phyloP scores from a whole-genome alignment of 164 flowering plant genomes.

The Vitis riparia region DNA sequence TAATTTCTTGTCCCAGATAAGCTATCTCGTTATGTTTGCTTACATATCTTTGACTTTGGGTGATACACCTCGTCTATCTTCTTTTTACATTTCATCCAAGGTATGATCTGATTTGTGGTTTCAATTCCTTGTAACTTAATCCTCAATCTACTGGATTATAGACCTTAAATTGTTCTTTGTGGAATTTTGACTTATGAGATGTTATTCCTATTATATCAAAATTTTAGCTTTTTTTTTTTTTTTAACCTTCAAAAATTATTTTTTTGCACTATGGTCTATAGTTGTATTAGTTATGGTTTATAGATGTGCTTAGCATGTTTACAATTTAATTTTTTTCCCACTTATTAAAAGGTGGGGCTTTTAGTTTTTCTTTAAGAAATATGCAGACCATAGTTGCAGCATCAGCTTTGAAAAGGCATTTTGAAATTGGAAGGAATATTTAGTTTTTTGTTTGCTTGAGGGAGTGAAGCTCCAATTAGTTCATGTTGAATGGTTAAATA shows the following conservation, averaged over 20 bases:
- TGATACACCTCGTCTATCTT: slow-evolving; percentile 64
- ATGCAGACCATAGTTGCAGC: not conserved
- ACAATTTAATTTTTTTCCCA: too few relatives aligned
- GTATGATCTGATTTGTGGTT: slow-evolving; percentile 35
- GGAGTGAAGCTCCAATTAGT: too few relatives aligned
- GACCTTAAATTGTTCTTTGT: too few relatives aligned
- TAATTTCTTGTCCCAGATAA: slow-evolving; percentile 52
- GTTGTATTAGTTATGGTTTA: too few relatives aligned
- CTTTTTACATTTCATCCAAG: slow-evolving; percentile 84
- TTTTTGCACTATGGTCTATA: too few relatives aligned
- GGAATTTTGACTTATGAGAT: too few relatives aligned
- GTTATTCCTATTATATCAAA: too few relatives aligned
- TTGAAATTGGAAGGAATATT: not conserved
- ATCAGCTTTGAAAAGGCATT: not conserved
- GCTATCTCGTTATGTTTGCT: slow-evolving; percentile 99
- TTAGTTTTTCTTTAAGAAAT: not conserved
- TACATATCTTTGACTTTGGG: slow-evolving; percentile 94
- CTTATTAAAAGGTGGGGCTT: not conserved
- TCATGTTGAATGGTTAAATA: too few relatives aligned
- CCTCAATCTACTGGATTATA: too few relatives aligned
- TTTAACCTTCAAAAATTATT: too few relatives aligned
- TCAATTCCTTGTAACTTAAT: not conserved
- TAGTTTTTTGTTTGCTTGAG: not conserved
- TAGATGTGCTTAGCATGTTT: too few relatives aligned
- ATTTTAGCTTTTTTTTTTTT: too few relatives aligned